Evolutionary conservation across 169 alveolate genomes (phyloP), one percentile per base, ranked within the genome.

Genomic region (Eimeria acervulina): DNA sequence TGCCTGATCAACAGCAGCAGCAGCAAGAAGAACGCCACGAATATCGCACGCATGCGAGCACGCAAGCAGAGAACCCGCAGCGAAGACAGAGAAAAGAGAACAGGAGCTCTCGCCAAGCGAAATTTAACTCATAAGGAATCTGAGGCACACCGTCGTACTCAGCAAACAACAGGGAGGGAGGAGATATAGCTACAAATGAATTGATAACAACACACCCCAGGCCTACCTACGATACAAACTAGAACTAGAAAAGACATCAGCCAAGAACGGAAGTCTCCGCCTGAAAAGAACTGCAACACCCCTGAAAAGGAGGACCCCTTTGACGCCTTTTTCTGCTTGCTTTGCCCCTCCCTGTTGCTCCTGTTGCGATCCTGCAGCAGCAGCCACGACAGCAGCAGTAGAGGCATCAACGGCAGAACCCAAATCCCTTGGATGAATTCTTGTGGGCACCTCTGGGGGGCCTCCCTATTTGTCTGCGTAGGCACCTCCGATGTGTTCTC

Each of bases 261-360:
- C 93, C 93, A 85, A 3, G 93, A 59, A 1, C 81, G 76, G 28
- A 85, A 28, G 15, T 85, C 93, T 31, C 80, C 19, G 52, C 93
- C 61, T 1, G 93, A 61, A 19, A 85, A 33, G 36, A 38, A 33
- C 26, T 59, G 81, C 59, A 59, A 23, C 33, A 59, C 26, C 19
- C 59, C 38, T 3, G 93, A 85, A 36, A 85, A 1, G 10, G 78
- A 23, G 33, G 80, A 38, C 26, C 80, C 93, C 55, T 85, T 85
- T 8, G 78, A 10, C 36, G 55, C 93, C 23, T 85, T 85, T 61
- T 85, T 85, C 40, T 85, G 93, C 80, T 52, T 85, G 80, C 8
- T 33, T 33, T 44, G 19, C 15, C 36, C 78, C 0, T 85, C 93
- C 28, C 93, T 52, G 80, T 59, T 85, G 7, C 91, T 61, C 44